Percentiles rank a stretch among this genome's conserved stretches.
These are phyloP conservation scores for Pezicula carpinea DNA, from an alignment of 2,329 filamentous ascomycete species.

Conservation along the genomic window DNA sequence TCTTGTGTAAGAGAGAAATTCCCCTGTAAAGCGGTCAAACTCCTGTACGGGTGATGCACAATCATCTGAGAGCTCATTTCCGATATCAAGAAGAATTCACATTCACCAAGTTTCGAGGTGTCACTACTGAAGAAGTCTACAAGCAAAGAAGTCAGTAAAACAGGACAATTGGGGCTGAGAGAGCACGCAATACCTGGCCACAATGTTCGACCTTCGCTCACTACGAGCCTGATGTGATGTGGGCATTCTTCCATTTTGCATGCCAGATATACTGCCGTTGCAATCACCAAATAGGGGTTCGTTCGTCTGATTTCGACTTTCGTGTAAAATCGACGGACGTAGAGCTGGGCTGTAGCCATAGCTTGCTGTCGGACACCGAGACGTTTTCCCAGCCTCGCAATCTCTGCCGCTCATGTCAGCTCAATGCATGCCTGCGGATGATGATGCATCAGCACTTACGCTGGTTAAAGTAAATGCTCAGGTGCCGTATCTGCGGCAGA, in stretches of 20 bases:
- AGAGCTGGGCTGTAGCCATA: conserved; percentile 89
- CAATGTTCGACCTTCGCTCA: conserved; percentile 77
- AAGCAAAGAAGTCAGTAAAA: conserved; percentile 7
- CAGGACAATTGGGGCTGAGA: not conserved
- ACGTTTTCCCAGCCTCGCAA: conserved; percentile 78
- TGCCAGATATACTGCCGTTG: conserved; percentile 91
- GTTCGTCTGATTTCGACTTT: conserved; percentile 87
- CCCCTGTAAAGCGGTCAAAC: conserved; percentile 56
- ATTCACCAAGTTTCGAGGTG: conserved; percentile 67
- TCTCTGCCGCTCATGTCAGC: conserved; percentile 48
- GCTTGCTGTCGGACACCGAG: conserved; percentile 85
- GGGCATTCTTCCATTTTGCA: conserved; percentile 98
- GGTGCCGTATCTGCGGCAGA: conserved; percentile 72
- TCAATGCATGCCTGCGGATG: not conserved
- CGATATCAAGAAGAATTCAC: conserved; percentile 70
- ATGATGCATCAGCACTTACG: conserved; percentile 48
- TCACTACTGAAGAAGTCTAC: conserved; percentile 58
- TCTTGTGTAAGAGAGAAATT: conserved; percentile 57
- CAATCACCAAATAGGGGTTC: conserved; percentile 87
- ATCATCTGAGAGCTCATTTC: conserved; percentile 72
- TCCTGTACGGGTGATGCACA: conserved; percentile 69
- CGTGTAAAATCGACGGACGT: conserved; percentile 89
- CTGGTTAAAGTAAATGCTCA: conserved; percentile 90
- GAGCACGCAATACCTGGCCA: conserved; percentile 59
- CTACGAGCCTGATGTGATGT: conserved; percentile 89